These are phyloP conservation scores for Leccinum boreale DNA, from an alignment of 768 basidiomycete species.

Conservation along the genomic window DNA sequence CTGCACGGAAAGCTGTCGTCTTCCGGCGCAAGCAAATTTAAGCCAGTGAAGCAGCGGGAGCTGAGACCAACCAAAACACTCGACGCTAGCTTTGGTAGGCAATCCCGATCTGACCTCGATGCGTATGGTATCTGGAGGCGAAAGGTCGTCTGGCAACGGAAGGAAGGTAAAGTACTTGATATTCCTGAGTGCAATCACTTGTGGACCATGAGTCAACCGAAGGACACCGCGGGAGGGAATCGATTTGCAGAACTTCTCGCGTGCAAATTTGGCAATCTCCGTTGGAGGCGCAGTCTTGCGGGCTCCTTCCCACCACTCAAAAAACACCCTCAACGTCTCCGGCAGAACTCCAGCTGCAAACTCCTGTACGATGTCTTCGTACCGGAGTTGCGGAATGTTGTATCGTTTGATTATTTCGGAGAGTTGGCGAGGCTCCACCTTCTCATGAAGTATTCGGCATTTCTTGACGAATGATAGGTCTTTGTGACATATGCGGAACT, in stretches of 20 bases:
- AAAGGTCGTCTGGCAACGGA: conserved; percentile 71
- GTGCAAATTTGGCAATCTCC: neutral
- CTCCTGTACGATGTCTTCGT: conserved; percentile 6
- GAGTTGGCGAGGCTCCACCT: neutral
- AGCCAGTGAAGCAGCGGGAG: conserved; percentile 74
- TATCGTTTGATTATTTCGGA: conserved; percentile 8
- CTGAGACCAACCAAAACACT: conserved; percentile 75
- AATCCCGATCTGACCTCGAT: conserved; percentile 57
- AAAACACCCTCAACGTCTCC: conserved; percentile 7
- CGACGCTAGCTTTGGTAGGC: conserved; percentile 31
- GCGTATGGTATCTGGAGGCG: conserved; percentile 73
- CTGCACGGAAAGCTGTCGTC: neutral
- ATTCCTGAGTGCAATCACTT: conserved; percentile 45
- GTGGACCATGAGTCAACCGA: neutral
- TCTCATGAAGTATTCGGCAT: conserved; percentile 4
- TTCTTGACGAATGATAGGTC: conserved; percentile 6
- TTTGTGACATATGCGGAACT: conserved; percentile 4
- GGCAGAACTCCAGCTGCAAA: conserved; percentile 8
- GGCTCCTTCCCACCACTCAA: conserved; percentile 9
- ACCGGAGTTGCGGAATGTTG: conserved; percentile 1
- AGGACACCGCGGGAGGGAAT: conserved; percentile 46
- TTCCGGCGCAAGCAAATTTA: conserved; percentile 48
- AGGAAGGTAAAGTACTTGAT: conserved; percentile 50
- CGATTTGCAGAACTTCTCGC: conserved; percentile 5
- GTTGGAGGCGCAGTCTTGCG: neutral